Percentiles rank a stretch among this genome's conserved stretches.
Conservation (phyloP, 2,329 filamentous ascomycete species). For the Colletotrichum spaethianum region DNA sequence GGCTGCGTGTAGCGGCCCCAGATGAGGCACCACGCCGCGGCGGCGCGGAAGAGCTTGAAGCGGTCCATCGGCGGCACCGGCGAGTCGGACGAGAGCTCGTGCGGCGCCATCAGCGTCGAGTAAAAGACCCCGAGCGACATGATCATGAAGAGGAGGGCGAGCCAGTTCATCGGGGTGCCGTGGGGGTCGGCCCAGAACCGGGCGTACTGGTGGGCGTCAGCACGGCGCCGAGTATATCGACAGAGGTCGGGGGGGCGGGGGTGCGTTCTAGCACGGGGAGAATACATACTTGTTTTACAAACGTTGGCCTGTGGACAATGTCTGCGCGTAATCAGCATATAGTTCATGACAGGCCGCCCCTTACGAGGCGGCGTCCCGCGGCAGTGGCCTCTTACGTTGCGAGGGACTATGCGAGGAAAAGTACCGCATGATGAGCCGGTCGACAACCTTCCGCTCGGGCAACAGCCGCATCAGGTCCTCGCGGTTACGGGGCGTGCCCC, state of each 20-base stretch:
- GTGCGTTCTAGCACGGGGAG: not conserved
- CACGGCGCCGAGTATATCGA: not conserved
- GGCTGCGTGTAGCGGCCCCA: constrained; percentile 66
- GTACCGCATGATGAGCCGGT: constrained; percentile 66
- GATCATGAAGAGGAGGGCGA: constrained; percentile 66
- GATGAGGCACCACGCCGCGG: constrained; percentile 66
- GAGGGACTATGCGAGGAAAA: constrained; percentile 68
- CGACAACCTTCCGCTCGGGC: constrained; percentile 61
- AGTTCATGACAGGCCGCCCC: constrained; percentile 20
- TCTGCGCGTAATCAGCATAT: constrained; percentile 52
- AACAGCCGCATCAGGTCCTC: constrained; percentile 63
- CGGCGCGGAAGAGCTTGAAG: constrained; percentile 63
- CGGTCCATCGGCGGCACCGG: constrained; percentile 58
- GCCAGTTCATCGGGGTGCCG: constrained; percentile 58
- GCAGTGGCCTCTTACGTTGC: constrained; percentile 56
- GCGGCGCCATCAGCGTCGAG: constrained; percentile 59
- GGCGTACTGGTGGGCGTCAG: constrained; percentile 56
- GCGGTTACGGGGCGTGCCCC: constrained; percentile 55
- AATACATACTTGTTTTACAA: constrained; percentile 58
- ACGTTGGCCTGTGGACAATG: constrained; percentile 67
- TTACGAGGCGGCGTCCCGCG: not conserved
- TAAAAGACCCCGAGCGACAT: constrained; percentile 60
- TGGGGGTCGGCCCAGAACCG: constrained; percentile 63
- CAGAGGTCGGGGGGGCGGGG: no score
- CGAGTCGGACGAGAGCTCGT: constrained; percentile 60